Base-by-base conservation (phyloP, 116 monocot species). In the Cymodocea nodosa region DNA sequence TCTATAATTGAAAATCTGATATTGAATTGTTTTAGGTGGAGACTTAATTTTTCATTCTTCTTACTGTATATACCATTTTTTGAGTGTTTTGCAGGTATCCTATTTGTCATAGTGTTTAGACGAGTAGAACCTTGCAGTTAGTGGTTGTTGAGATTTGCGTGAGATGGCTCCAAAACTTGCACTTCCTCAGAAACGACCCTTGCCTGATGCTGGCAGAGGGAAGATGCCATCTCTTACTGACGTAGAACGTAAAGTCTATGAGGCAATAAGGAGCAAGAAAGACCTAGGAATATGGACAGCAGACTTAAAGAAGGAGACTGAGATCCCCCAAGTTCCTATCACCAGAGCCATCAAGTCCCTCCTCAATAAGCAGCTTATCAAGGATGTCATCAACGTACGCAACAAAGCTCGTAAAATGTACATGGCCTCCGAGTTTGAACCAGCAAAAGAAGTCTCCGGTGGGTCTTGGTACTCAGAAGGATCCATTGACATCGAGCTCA, bases 391-490 rank as follows among this genome's bases (percentile, higher is more conserved):
- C 34, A 77, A 69, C 66, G 59, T 85, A 18, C 71, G 77, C 50
- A 58, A 78, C 68, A 74, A 72, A 18, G 56, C 11, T 16, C 69
- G 59, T 60, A 94, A 94, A 71, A 60, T 79, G 20, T 80, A 70
- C 67, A 87, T 94, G 90, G 87, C 67, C 6, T 50, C 64, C 0
- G 82, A 87, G 25, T 87, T 87, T 25, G 79, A 87, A 52, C 90
- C 94, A 7, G 72, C 83, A 6, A 62, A 73, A 18, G 90, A 86
- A 52, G 71, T 94, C 23, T 66, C 82, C 2, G 87, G 94, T 14
- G 90, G 94, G 4, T 49, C 75, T 7, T 94, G 89, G 90, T 90
- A 82, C 59, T 69, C 73, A 18, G 83, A 51, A 88, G 85, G 23
- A 44, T 44, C 36, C 25, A 75, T 95, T 1, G 83, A 95, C 25